Base-by-base conservation (phyloP, 805 yeast species). In the Brettanomyces custersianus region DNA sequence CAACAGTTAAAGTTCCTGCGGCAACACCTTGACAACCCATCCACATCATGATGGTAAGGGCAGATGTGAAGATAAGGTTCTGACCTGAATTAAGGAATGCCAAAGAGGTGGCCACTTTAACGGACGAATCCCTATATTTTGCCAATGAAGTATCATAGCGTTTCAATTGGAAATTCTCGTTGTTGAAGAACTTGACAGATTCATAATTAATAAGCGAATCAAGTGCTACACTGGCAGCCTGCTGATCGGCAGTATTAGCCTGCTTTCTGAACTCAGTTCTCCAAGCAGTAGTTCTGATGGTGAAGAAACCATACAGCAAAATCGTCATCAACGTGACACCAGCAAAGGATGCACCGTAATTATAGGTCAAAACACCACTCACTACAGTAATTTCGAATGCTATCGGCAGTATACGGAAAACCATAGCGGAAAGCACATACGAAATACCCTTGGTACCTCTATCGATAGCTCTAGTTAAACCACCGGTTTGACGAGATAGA, bases 371-470 rank as follows among this genome's bases (percentile, higher is more conserved):
- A 30, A 92, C 82, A 38, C 96, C 95, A 54, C 96, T 84, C 10
- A 92, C 98, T 37, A 92, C 80, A 3, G 83, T 71, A 36, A 92
- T 92, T 56, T 92, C 98, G 54, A 92, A 82, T 3, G 94, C 70
- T 28, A 90, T 82, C 7, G 98, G 98, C 23, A 90, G 65, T 25
- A 92, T 88, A 55, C 92, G 97, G 65, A 92, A 90, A n/a, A 92
- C 95, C 95, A 90, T 84, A 2, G 97, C 95, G 25, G 84, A 77
- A 32, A 92, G 64, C 4, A 92, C 96, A 48, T 83, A 88, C 10
- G 94, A 80, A 36, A 92, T 90, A 63, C 98, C 98, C 49, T 92
- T 90, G 1, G 97, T 90, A 57, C 98, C 98, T 44, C 98, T 68
- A 51, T 92, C 98, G 50, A 92, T 92, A 2, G 97, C 97, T 42